Conservation (phyloP, 768 basidiomycete genomes). For the Boletus reticuloceps region DNA sequence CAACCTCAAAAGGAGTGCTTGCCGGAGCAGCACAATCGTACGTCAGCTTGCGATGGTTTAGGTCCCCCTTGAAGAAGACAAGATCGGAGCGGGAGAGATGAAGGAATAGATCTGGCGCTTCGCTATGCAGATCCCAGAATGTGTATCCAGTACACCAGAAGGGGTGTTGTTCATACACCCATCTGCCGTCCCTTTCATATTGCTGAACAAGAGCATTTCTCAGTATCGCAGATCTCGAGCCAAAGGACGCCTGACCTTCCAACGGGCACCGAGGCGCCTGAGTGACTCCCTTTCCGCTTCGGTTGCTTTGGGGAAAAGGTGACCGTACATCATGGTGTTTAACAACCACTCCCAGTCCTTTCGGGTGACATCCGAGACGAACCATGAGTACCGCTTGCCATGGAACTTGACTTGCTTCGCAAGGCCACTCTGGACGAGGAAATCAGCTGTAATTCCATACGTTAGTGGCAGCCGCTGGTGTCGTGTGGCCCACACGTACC, state of each 20-base stretch:
- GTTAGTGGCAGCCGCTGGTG: not conserved
- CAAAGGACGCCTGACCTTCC: constrained; percentile 62
- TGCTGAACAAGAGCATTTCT: constrained; percentile 44
- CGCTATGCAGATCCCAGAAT: constrained; percentile 81
- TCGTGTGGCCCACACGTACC: constrained; percentile 42
- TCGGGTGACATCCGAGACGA: constrained; percentile 89
- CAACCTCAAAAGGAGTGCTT: constrained; percentile 83
- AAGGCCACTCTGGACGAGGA: constrained; percentile 86
- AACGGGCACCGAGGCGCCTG: constrained; percentile 73
- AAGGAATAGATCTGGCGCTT: constrained; percentile 89
- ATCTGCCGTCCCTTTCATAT: constrained; percentile 90
- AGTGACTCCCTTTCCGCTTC: constrained; percentile 82
- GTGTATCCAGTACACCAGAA: constrained; percentile 98
- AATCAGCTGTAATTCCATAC: constrained; percentile 65
- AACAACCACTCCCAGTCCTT: constrained; percentile 94
- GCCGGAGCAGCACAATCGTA: constrained; percentile 86
- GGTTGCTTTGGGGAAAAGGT: constrained; percentile 82
- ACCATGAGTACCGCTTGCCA: constrained; percentile 95
- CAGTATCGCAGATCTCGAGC: not conserved
- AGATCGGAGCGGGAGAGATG: constrained; percentile 88
- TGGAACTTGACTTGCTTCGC: constrained; percentile 88
- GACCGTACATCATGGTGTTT: constrained; percentile 86
- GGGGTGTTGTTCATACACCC: constrained; percentile 92
- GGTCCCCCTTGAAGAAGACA: constrained; percentile 92
- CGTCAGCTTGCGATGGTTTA: constrained; percentile 89